Percentiles rank a stretch among this genome's conserved stretches.
phyloP scores from a whole-genome alignment of 768 basidiomycete species.

The Lactifluus pinguis region DNA sequence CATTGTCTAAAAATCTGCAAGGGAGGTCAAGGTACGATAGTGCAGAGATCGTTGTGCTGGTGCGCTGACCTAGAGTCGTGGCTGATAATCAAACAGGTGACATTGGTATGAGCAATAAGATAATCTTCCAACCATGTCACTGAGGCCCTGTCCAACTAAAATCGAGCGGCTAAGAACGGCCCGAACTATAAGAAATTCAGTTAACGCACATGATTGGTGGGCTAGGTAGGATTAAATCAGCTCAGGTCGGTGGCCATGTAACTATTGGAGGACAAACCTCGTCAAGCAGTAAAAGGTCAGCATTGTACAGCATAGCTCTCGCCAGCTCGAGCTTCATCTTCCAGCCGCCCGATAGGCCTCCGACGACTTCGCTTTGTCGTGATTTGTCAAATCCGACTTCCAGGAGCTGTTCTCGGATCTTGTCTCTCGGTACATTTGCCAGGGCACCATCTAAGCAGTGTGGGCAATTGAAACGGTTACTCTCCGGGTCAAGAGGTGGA shows the following conservation, averaged over 20 bases:
- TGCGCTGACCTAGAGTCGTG: slow-evolving; percentile 83
- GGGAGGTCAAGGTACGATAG: not conserved
- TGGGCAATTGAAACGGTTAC: not conserved
- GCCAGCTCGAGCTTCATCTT: slow-evolving; percentile 99
- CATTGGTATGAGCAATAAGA: slow-evolving; percentile 66
- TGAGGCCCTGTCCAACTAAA: slow-evolving; percentile 69
- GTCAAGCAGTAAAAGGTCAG: slow-evolving; percentile 75
- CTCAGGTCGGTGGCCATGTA: slow-evolving; percentile 3
- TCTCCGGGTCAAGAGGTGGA: not conserved
- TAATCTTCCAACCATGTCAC: slow-evolving; percentile 91
- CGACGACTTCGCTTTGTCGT: slow-evolving; percentile 78
- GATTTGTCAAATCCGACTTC: slow-evolving; percentile 90
- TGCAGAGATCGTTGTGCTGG: not conserved
- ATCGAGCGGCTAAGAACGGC: slow-evolving; percentile 12
- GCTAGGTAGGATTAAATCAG: slow-evolving; percentile 65
- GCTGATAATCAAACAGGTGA: slow-evolving; percentile 90
- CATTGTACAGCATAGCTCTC: slow-evolving; percentile 94
- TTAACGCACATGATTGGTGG: slow-evolving; percentile 77
- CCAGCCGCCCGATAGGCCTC: slow-evolving; percentile 93
- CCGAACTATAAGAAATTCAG: slow-evolving; percentile 17
- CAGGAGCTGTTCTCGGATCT: slow-evolving; percentile 68
- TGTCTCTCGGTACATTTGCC: slow-evolving; percentile 47
- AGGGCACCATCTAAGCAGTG: slow-evolving; percentile 55
- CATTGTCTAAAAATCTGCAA: slow-evolving; percentile 80
- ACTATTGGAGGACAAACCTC: slow-evolving; percentile 42